phyloP scores from a whole-genome alignment of 2,329 filamentous ascomycete genomes.

The Penicillium digitatum region DNA sequence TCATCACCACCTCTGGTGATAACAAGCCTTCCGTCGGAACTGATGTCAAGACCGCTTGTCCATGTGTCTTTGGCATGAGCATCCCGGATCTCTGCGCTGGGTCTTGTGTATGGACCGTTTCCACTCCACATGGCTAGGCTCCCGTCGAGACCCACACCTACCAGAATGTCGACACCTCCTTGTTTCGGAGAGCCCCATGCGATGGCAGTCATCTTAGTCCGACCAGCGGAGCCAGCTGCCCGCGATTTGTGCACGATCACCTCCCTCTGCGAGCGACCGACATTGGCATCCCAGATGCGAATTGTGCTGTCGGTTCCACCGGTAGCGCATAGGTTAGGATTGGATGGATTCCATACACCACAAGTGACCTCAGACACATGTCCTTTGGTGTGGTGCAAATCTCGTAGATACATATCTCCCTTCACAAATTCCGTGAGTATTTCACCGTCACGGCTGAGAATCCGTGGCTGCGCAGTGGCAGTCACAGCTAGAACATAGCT shows the following conservation, averaged over 20 bases:
- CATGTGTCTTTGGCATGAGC: slow-evolving; percentile 81
- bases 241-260: slow-evolving; percentile 95
- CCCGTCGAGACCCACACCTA: slow-evolving; percentile 81
- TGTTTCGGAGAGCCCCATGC: slow-evolving; percentile 75
- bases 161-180: slow-evolving; percentile 72
- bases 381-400: slow-evolving; percentile 97
- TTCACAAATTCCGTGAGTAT: slow-evolving; percentile 85
- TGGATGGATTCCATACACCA: slow-evolving; percentile 84
- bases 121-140: slow-evolving; percentile 89
- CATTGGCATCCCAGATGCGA: slow-evolving; percentile 94
- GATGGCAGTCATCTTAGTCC: slow-evolving; percentile 90
- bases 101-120: slow-evolving; percentile 78
- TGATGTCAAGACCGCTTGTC: slow-evolving; percentile 90
- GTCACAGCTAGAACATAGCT: slow-evolving; percentile 80
- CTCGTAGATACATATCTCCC: slow-evolving; percentile 95
- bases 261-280: slow-evolving; percentile 82
- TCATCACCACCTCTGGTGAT: slow-evolving; percentile 89
- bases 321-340: slow-evolving; percentile 80
- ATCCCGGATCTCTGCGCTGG: slow-evolving; percentile 74
- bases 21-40: slow-evolving; percentile 81
- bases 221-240: slow-evolving; percentile 78
- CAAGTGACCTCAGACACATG: slow-evolving; percentile 89
- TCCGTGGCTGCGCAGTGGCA: slow-evolving; percentile 83
- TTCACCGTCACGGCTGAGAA: slow-evolving; percentile 85
- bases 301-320: slow-evolving; percentile 93